These are phyloP conservation scores for Penicillium occitanis DNA, from an alignment of 2,329 filamentous ascomycete species.

Conservation along the genomic window DNA sequence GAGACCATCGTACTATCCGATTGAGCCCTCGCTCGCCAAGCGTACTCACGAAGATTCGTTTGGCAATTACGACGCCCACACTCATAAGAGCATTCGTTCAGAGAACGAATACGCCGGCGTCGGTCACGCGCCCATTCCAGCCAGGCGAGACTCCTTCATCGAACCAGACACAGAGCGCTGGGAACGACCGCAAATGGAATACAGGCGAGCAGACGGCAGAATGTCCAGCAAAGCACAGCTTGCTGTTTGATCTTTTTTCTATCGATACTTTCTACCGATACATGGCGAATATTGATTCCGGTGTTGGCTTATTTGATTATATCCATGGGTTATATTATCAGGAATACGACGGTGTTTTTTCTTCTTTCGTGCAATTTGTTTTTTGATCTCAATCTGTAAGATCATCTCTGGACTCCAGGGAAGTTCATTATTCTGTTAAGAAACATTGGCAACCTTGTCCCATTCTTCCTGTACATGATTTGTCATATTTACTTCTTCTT, in stretches of 20 bases:
- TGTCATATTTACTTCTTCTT: background rate
- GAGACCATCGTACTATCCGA: conserved; percentile 32
- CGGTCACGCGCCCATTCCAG: background rate
- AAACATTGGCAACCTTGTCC: background rate
- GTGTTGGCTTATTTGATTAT: conserved; percentile 1
- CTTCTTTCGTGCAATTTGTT: background rate
- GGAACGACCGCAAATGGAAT: conserved; percentile 31
- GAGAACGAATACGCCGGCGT: conserved; percentile 17
- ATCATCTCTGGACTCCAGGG: background rate
- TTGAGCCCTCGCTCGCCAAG: conserved; percentile 32
- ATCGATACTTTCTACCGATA: background rate
- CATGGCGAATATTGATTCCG: background rate
- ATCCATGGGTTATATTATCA: conserved; percentile 4
- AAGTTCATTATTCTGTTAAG: background rate
- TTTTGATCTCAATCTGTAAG: background rate
- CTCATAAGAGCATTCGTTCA: conserved; percentile 19
- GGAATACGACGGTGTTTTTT: conserved; percentile 7
- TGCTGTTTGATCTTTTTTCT: conserved; percentile 9
- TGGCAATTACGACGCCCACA: conserved; percentile 29
- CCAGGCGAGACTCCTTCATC: conserved; percentile 28
- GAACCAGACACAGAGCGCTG: conserved; percentile 10
- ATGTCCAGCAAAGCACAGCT: conserved; percentile 36
- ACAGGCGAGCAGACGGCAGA: conserved; percentile 38
- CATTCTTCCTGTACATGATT: conserved; percentile 15
- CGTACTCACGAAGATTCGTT: conserved; percentile 42